These are phyloP conservation scores for Mycena rebaudengoi DNA, from an alignment of 768 basidiomycete species.

Conservation along the genomic window DNA sequence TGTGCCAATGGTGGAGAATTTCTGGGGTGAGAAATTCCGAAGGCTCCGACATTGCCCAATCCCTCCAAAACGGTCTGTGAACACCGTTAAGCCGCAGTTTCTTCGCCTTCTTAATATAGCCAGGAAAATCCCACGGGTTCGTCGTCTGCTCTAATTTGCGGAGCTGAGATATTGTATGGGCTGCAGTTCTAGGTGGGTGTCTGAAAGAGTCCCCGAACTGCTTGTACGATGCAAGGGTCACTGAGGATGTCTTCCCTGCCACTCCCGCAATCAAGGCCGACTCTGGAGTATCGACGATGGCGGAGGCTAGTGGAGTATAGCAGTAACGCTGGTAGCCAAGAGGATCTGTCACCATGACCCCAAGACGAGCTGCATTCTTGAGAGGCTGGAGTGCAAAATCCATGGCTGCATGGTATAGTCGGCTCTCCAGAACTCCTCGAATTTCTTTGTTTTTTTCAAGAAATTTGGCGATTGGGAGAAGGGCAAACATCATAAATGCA, in stretches of 20 bases:
- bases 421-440: conserved; percentile 18
- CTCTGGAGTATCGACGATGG: conserved; percentile 32
- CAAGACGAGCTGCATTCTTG: conserved; percentile 25
- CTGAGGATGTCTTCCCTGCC: conserved; percentile 23
- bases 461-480: conserved; percentile 34
- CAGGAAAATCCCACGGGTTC: conserved; percentile 3
- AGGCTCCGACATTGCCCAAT: conserved; percentile 33
- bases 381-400: conserved; percentile 26
- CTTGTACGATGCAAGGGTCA: conserved; percentile 26
- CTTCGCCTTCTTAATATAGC: background rate
- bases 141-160: background rate
- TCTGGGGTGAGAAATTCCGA: conserved; percentile 35
- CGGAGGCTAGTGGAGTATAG: conserved; percentile 26
- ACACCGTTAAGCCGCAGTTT: background rate
- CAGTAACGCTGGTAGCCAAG: conserved; percentile 22
- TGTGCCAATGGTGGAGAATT: conserved; percentile 37
- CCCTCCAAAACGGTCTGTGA: conserved; percentile 32
- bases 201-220: conserved; percentile 28
- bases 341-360: conserved; percentile 31
- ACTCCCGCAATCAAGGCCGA: conserved; percentile 20
- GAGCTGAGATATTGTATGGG: conserved; percentile 14
- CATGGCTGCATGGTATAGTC: conserved; percentile 26
- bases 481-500: conserved; percentile 25
- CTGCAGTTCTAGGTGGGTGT: conserved; percentile 21
- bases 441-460: conserved; percentile 15